phyloP scores from a whole-genome alignment of 169 alveolate genomes.

The Eimeria maxima region DNA sequence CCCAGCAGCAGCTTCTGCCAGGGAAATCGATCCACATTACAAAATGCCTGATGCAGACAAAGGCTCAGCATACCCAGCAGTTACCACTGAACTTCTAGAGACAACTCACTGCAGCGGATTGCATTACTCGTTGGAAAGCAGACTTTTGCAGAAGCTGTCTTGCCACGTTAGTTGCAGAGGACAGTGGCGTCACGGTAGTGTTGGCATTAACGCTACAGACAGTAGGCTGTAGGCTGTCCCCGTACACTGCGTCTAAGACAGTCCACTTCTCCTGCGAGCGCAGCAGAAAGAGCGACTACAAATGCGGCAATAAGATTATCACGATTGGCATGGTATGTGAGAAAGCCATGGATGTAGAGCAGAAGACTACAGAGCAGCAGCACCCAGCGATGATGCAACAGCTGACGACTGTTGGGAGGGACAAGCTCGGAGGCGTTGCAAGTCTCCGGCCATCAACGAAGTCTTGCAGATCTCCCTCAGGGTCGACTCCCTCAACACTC shows the following conservation, averaged over 20 bases:
- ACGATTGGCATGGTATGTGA: not conserved
- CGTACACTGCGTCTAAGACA: constrained; percentile 45
- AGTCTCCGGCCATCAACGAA: constrained; percentile 53
- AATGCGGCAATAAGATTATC: not conserved
- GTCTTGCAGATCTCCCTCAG: constrained; percentile 70
- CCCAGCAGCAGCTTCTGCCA: not conserved
- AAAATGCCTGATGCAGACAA: not conserved
- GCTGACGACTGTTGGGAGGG: constrained; percentile 58
- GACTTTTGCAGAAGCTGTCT: constrained; percentile 75
- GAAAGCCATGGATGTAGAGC: not conserved
- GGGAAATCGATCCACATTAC: no score
- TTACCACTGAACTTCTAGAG: not conserved
- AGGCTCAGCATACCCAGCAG: not conserved
- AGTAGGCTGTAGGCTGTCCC: constrained; percentile 61
- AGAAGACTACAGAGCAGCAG: not conserved
- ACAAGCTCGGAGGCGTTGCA: not conserved
- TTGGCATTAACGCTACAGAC: constrained; percentile 13
- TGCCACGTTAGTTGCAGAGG: constrained; percentile 79
- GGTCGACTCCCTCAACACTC: constrained; percentile 72
- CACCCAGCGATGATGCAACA: not conserved
- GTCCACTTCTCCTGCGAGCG: constrained; percentile 56
- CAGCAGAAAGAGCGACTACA: not conserved
- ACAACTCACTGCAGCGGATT: constrained; percentile 73
- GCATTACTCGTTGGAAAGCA: constrained; percentile 70
- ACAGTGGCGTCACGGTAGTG: constrained; percentile 19